A percentile compares a stretch with the other conserved stretches of the same genome.
These are phyloP conservation scores for Gossypium ekmanianum DNA, from an alignment of 345 rosid genomes.

Conservation along the genomic window DNA sequence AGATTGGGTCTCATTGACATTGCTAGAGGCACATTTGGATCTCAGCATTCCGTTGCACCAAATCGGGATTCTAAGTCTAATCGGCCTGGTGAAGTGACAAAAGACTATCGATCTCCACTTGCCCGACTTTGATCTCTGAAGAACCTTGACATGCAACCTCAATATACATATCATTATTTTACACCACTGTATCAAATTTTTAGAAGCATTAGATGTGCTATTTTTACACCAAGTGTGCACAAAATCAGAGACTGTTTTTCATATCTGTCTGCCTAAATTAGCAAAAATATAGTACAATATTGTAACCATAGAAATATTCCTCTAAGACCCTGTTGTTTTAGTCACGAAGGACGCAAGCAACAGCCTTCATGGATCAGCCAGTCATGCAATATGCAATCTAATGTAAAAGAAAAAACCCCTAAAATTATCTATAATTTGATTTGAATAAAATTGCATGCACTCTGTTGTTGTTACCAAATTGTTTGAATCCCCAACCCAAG, in stretches of 20 bases:
- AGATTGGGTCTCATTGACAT: no score
- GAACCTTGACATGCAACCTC: background rate
- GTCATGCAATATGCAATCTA: slow-evolving; percentile 9
- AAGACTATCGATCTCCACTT: no score
- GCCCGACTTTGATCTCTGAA: background rate
- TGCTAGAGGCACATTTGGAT: no score
- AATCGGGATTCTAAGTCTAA: no score
- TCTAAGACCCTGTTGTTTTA: slow-evolving; percentile 21
- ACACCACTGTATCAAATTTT: background rate
- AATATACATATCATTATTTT: background rate
- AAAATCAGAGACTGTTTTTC: slow-evolving; percentile 12
- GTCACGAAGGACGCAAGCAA: slow-evolving; percentile 43
- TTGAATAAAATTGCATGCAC: background rate
- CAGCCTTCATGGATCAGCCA: slow-evolving; percentile 37
- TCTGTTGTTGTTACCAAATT: slow-evolving; percentile 8
- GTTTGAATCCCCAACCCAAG: slow-evolving; percentile 1
- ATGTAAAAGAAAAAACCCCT: slow-evolving; percentile 17
- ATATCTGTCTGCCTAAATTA: slow-evolving; percentile 16
- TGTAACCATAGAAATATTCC: slow-evolving; percentile 13
- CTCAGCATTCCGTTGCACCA: no score
- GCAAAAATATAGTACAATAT: slow-evolving; percentile 18
- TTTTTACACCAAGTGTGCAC: slow-evolving; percentile 21
- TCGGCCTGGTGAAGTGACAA: no score
- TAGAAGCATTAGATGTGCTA: background rate
- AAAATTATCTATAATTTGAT: slow-evolving; percentile 15